Percentiles rank a stretch among this genome's conserved stretches.
phyloP scores from a whole-genome alignment of 495 filamentous ascomycete genomes.

The Viridothelium virens region DNA sequence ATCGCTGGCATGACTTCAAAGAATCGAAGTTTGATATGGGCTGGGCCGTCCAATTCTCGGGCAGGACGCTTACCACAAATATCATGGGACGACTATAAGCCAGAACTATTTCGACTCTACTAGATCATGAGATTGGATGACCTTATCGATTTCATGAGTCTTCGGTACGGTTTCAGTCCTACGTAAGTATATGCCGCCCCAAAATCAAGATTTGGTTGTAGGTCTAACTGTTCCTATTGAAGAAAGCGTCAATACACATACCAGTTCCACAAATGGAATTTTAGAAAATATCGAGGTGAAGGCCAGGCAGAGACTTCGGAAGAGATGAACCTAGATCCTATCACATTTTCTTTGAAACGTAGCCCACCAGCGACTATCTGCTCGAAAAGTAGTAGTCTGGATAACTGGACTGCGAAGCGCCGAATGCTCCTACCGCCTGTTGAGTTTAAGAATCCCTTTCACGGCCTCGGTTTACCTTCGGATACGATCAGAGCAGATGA shows the following conservation, averaged over 20 bases:
- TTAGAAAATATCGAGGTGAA: not conserved
- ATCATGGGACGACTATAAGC: not conserved
- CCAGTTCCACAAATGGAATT: not conserved
- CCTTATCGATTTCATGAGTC: not conserved
- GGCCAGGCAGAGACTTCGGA: not conserved
- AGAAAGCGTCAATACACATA: not conserved
- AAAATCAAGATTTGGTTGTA: not conserved
- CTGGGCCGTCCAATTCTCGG: not conserved
- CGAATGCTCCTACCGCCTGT: not conserved
- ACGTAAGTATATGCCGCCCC: not conserved
- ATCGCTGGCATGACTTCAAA: not conserved
- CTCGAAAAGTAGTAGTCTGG: not conserved
- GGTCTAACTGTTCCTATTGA: not conserved
- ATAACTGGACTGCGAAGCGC: not conserved
- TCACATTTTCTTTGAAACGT: not conserved
- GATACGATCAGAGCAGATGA: not conserved
- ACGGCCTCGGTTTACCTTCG: constrained; percentile 1
- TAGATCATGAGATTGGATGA: not conserved
- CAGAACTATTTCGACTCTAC: not conserved
- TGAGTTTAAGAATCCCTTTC: not conserved
- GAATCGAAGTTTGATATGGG: not conserved
- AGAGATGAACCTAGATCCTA: not conserved
- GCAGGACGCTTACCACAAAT: not conserved
- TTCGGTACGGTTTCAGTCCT: not conserved
- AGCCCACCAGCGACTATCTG: not conserved